Evolutionary conservation across 441 rosid species (phyloP), one percentile per base, ranked within the genome.

Genomic region (Croton setiger): DNA sequence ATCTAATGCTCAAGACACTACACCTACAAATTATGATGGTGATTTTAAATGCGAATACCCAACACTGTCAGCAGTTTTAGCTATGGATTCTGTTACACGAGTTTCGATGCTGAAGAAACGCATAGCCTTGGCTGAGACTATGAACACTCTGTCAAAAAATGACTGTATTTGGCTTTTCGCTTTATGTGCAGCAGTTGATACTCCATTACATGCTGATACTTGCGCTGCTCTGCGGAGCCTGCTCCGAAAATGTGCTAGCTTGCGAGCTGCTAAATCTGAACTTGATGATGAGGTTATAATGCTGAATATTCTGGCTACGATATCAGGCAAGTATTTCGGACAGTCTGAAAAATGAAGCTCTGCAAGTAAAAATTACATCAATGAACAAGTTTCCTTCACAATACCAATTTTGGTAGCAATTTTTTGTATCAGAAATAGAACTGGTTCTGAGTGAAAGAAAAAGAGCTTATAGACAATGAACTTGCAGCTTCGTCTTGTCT

Each of bases 141-240:
- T 37, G 67, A 71, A 55, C 59, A 60, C 69, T 3, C 74, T 88
- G 17, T 70, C 85, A 15, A 82, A 79, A 73, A 74, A 64, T 17
- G 89, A 87, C n/a, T 82, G 87, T 23, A 43, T 77, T 51, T 92
- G 93, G 98, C 77, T 88, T 35, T 86, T 87, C 69, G 88, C 95
- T 41, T 79, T 91, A 23, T 86, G 92, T 60, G 88, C 94, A 39
- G 83, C 91, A 13, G 84, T 92, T 27, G 97, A 94, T 62, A 76
- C 84, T 44, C 98, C 98, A 4, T 54, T 88, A 44, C 85, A 86
- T 64, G 92, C 85, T 0, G 93, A 86, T 70, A 83, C 89, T 4
- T 72, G 88, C 35, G 97, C 94, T 69, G 78, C 85, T 31, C 83
- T 91, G 13, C 84, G 97, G 27, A 77, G 83, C 69, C 75, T 90